Percentiles rank a stretch among this genome's conserved stretches.
These are phyloP conservation scores for Blastobotrys attinorum DNA, from an alignment of 805 yeast genomes.

Conservation along the genomic window DNA sequence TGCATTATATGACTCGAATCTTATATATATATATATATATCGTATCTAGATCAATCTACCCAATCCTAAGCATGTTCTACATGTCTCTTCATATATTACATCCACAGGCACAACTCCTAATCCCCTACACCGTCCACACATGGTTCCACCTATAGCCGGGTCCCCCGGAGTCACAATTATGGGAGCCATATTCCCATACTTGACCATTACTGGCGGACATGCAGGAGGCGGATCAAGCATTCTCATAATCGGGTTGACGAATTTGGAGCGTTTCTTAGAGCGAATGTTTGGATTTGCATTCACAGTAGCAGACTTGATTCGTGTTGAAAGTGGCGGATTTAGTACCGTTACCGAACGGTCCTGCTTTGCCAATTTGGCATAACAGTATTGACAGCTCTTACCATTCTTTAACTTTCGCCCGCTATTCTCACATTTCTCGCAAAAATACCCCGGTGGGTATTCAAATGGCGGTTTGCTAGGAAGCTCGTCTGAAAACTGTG, in stretches of 20 bases:
- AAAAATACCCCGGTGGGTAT: conserved; percentile 55
- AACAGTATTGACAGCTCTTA: conserved; percentile 60
- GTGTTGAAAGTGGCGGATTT: neutral
- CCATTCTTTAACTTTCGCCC: conserved; percentile 57
- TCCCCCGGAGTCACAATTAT: conserved; percentile 62
- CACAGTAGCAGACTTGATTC: neutral
- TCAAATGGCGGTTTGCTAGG: conserved; percentile 44
- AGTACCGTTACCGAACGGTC: conserved; percentile 8
- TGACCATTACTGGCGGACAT: conserved; percentile 14
- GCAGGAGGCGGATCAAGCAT: conserved; percentile 16
- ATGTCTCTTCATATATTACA: conserved; percentile 1
- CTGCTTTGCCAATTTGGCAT: conserved; percentile 51
- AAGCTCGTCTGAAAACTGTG: neutral
- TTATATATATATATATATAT: too few relatives aligned
- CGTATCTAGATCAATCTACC: conserved; percentile 4
- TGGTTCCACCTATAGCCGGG: conserved; percentile 60
- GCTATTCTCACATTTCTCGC: conserved; percentile 66
- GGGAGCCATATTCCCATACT: conserved; percentile 29
- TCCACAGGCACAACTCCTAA: conserved; percentile 36
- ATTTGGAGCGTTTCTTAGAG: neutral
- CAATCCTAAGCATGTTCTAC: conserved; percentile 3
- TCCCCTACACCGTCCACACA: conserved; percentile 68
- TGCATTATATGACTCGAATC: too few relatives aligned
- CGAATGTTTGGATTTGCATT: neutral
- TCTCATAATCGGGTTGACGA: conserved; percentile 1